Evolutionary conservation across 2,329 filamentous ascomycete genomes (phyloP).

Genomic region (Epichloe aotearoae): DNA sequence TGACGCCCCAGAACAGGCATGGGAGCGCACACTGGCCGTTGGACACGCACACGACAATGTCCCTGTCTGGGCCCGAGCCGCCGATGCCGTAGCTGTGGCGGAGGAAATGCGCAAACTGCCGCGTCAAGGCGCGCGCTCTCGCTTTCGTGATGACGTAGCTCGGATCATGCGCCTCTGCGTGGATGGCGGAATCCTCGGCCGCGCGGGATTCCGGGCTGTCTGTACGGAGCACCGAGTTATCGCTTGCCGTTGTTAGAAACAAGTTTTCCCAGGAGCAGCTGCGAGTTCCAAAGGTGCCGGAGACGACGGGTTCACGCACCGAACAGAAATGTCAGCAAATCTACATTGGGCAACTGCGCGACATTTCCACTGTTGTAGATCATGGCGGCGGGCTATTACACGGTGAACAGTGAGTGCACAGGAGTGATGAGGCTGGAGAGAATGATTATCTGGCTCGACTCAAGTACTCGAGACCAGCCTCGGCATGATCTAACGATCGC

Average conservation of each 20-base stretch:
- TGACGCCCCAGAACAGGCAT: slow-evolving; percentile 39
- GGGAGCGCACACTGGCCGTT: slow-evolving; percentile 43
- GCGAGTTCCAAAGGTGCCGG: too few species aligned
- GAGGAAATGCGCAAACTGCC: slow-evolving; percentile 41
- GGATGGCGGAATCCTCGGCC: slow-evolving; percentile 37
- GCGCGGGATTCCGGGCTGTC: slow-evolving; percentile 13
- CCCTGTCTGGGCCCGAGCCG: slow-evolving; percentile 29
- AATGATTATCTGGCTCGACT: too few species aligned
- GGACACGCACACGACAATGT: slow-evolving; percentile 43
- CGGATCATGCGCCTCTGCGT: slow-evolving; percentile 44
- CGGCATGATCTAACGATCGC: too few species aligned
- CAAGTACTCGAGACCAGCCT: too few species aligned
- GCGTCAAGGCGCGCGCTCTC: slow-evolving; percentile 32
- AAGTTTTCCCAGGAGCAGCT: too few species aligned
- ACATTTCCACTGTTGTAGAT: slow-evolving; percentile 23
- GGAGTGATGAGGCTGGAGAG: neutral
- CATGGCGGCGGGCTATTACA: slow-evolving; percentile 9
- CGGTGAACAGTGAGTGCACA: neutral
- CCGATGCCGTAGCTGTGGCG: slow-evolving; percentile 40
- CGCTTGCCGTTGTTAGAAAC: slow-evolving; percentile 17
- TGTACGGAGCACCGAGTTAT: neutral
- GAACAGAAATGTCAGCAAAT: slow-evolving; percentile 30
- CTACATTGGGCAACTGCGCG: slow-evolving; percentile 24
- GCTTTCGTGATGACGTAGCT: slow-evolving; percentile 39
- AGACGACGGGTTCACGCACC: slow-evolving; percentile 17